Evolutionary conservation across 345 rosid genomes (phyloP).

Genomic region (Hibiscus trionum): DNA sequence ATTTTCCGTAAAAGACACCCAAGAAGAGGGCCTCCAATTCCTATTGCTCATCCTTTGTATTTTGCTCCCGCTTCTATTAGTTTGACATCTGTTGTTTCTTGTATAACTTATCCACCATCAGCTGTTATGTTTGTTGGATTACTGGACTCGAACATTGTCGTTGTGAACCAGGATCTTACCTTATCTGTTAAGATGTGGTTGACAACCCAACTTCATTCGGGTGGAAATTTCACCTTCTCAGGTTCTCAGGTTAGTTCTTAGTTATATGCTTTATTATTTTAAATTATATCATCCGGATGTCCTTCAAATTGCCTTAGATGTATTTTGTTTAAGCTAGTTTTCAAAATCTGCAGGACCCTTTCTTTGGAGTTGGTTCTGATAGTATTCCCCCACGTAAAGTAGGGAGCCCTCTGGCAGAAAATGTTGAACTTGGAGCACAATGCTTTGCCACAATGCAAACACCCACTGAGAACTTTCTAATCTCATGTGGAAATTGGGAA

Average conservation of each 20-base stretch:
- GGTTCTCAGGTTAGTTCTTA: constrained; percentile 58
- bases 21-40: constrained; percentile 94
- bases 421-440: constrained; percentile 74
- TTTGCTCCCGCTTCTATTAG: constrained; percentile 89
- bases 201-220: constrained; percentile 87
- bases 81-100: constrained; percentile 61
- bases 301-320: constrained; percentile 8
- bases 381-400: constrained; percentile 77
- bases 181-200: constrained; percentile 91
- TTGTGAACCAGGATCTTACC: constrained; percentile 80
- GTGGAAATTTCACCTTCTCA: constrained; percentile 93
- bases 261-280: neutral
- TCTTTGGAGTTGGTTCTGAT: constrained; percentile 91
- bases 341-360: constrained; percentile 64
- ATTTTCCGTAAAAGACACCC: constrained; percentile 93
- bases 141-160: constrained; percentile 69
- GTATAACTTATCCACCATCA: constrained; percentile 52
- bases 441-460: constrained; percentile 71
- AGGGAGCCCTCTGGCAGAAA: constrained; percentile 79
- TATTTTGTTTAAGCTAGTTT: constrained; percentile 5
- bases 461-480: constrained; percentile 65
- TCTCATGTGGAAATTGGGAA: constrained; percentile 98
- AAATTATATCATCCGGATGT: neutral
- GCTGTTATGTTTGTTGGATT: constrained; percentile 64
- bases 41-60: constrained; percentile 83